Evolutionary conservation across 768 basidiomycete species (phyloP), one percentile per base, ranked within the genome.

Genomic region (Boletus coccyginus): DNA sequence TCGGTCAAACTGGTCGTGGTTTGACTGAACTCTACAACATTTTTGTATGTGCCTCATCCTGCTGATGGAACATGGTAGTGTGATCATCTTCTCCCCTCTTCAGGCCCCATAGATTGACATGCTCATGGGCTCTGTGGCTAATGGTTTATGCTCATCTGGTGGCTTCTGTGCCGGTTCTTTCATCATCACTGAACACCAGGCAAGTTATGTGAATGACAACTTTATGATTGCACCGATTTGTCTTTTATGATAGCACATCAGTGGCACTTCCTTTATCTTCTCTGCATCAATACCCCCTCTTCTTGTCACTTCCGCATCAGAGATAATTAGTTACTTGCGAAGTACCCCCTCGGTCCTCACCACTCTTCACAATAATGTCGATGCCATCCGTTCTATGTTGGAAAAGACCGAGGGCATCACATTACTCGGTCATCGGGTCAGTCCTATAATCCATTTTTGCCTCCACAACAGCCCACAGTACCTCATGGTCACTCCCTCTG

Each of bases 1-100:
- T 82, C 16, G 97, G 96, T 14, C 77, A 90, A 43, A 96, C 95
- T 27, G 97, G 97, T 38, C 89, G 95, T 50, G 97, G 97, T 39
- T 75, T 98, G 49, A 98, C 97, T 0, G 96, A 99, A 67, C 75
- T 97, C 19, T 98, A 91, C 74, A 94, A 94, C 57, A 88, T 98
- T 49, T 88, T 94, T 0, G 94, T 93, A 73, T 52, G 87, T 73
- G 54, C 46, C 19, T 29, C 43, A 5, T n/a, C 8, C 2, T 3
- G n/a, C 16, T 31, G 43, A 35, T 48, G 27, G 27, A 14, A 11
- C n/a, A 10, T 11, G 7, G 31, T 40, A 16, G 27, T 51, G 50
- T 63, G 36, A 57, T 46, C 0, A 44, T 17, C 9, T n/a, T n/a
- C n/a, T n/a, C n/a, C 16, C 5, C 14, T 16, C 13, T 42, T 2